A percentile compares a stretch with the other conserved stretches of the same genome.
These are phyloP conservation scores for Teratosphaeriaceae sp. DNA, from an alignment of 2,329 filamentous ascomycete species.

Conservation along the genomic window DNA sequence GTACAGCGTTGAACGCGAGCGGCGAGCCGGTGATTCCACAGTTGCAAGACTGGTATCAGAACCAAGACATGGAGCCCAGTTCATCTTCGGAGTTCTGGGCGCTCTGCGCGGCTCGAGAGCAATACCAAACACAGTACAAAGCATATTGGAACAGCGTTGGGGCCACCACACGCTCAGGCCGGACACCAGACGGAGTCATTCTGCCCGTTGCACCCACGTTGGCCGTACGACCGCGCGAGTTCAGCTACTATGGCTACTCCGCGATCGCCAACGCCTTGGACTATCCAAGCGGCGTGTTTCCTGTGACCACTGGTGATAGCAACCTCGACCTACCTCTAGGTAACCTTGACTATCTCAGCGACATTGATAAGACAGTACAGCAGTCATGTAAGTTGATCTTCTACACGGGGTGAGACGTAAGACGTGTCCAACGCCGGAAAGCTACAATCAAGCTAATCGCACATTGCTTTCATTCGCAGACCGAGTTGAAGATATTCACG, in stretches of 20 bases:
- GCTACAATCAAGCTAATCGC: neutral
- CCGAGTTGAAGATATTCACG: constrained; percentile 9
- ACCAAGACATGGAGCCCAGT: constrained; percentile 3
- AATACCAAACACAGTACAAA: constrained; percentile 13
- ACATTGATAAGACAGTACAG: constrained; percentile 9
- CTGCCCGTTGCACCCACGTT: constrained; percentile 13
- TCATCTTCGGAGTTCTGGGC: constrained; percentile 16
- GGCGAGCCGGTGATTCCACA: constrained; percentile 17
- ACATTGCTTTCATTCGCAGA: constrained; percentile 3
- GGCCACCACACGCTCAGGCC: constrained; percentile 8
- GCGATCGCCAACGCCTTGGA: constrained; percentile 13
- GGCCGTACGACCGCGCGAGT: constrained; percentile 10
- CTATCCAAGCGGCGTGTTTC: constrained; percentile 9
- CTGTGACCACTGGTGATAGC: constrained; percentile 6
- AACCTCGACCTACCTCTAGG: neutral
- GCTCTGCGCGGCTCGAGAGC: constrained; percentile 10
- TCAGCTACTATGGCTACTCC: constrained; percentile 14
- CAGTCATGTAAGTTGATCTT: constrained; percentile 13
- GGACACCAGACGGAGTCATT: constrained; percentile 16
- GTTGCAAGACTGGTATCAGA: constrained; percentile 12
- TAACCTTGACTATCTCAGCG: constrained; percentile 7
- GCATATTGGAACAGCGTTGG: constrained; percentile 13
- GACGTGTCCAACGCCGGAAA: no score
- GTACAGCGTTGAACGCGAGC: constrained; percentile 14
- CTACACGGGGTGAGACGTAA: no score